These are phyloP conservation scores for Plasmodium sp. DNA, from an alignment of 169 alveolate genomes.

Conservation along the genomic window DNA sequence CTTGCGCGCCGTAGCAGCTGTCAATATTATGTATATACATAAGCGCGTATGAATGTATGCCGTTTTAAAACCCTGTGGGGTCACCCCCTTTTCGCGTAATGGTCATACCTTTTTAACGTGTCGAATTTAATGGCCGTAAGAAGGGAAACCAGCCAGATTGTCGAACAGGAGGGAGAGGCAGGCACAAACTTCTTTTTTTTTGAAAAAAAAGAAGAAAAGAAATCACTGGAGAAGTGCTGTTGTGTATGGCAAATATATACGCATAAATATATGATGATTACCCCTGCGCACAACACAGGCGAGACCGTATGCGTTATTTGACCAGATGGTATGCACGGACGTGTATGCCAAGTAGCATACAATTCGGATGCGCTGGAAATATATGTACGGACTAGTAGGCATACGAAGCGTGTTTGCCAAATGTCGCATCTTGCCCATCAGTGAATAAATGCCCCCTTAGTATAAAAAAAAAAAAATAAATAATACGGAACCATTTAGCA, in stretches of 20 bases:
- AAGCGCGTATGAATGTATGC: not conserved
- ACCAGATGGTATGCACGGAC: not conserved
- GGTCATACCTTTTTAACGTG: not conserved
- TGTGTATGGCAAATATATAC: not conserved
- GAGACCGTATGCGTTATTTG: not conserved
- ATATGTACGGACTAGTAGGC: not conserved
- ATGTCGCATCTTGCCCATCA: not conserved
- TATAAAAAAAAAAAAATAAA: not conserved
- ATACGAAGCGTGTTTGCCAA: not conserved
- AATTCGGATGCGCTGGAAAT: not conserved
- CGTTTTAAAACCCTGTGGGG: not conserved
- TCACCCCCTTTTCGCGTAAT: not conserved
- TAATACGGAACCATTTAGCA: not conserved
- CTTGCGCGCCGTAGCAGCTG: not conserved
- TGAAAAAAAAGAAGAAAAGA: not conserved
- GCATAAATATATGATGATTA: not conserved
- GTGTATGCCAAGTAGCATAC: not conserved
- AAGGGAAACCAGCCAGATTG: not conserved
- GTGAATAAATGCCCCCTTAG: not conserved
- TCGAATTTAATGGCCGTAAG: not conserved
- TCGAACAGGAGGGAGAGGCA: not conserved
- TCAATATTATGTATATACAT: not conserved
- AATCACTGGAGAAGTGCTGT: not conserved
- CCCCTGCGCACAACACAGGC: not conserved
- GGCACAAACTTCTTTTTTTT: not conserved